Evolutionary conservation across 306 rosid genomes (phyloP), one percentile per base, ranked within the genome.

Genomic region (Begonia masoniana): DNA sequence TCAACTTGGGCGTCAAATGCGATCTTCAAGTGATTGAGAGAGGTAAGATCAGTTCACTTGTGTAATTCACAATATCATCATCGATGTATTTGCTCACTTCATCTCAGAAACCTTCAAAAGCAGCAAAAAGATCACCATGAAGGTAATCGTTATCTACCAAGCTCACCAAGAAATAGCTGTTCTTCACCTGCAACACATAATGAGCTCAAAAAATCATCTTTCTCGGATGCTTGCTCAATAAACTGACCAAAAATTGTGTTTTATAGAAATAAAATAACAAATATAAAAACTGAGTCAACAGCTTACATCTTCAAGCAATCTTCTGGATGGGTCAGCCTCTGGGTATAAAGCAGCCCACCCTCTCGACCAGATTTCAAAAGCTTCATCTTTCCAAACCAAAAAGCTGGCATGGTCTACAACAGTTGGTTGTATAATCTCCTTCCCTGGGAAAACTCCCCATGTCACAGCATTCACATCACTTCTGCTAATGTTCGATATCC

Each of bases 371-470:
- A 86, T 83, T 75, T 75, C 88, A 68, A 85, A 91, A 45, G 96
- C 97, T 78, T 85, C 97, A 24, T 81, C 97, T 78, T 91, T 91
- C 96, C 96, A 91, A 47, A 86, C 82, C 31, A 43, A 63, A 63
- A 91, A 91, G 79, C 94, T 91, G 35, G 78, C 50, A 50, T 96
- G 94, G 73, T 91, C 99, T 13, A 91, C 99, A 7, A 91, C 81
- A 17, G 99, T 85, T 35, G 99, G 99, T 71, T 91, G 99, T 60
- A 78, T 73, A 64, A 91, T 85, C 83, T 91, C 94, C 75, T 77
- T 81, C 14, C 85, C 97, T 7, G 92, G 92, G 80, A 91, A 91
- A 68, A 83, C 97, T 43, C 94, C 97, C 97, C 97, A 91, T 67
- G 97, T 91, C 52, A 91, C 97, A 11, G 96, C 97, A 77, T 86